Percentiles rank a stretch among this genome's conserved stretches.
phyloP scores from a whole-genome alignment of 345 rosid genomes.

The Erucastrum elatum region DNA sequence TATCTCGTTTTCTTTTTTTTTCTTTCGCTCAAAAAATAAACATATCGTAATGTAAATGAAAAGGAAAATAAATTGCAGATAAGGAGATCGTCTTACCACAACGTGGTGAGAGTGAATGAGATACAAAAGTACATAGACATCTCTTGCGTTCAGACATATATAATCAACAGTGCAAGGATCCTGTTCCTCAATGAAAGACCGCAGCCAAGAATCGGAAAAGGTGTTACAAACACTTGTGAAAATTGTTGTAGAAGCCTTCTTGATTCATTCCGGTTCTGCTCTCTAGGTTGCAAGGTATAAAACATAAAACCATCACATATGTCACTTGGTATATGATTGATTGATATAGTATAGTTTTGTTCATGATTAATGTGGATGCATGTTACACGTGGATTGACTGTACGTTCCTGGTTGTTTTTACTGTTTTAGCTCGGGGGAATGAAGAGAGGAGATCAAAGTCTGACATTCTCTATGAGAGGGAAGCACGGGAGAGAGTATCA shows the following conservation, averaged over 20 bases:
- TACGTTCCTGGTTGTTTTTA: neutral
- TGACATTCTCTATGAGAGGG: slow-evolving; percentile 56
- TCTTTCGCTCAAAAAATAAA: neutral
- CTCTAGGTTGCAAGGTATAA: slow-evolving; percentile 76
- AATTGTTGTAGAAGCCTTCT: slow-evolving; percentile 84
- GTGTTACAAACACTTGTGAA: slow-evolving; percentile 91
- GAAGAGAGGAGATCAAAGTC: slow-evolving; percentile 66
- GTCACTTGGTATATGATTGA: neutral
- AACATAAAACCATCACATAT: neutral
- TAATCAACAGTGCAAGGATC: slow-evolving; percentile 91
- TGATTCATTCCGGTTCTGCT: slow-evolving; percentile 91
- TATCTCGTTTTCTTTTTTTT: neutral
- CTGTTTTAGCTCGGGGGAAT: slow-evolving; percentile 67
- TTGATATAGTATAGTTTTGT: neutral
- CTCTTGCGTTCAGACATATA: slow-evolving; percentile 81
- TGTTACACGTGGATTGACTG: slow-evolving; percentile 11
- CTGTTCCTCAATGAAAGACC: slow-evolving; percentile 89
- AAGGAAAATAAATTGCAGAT: slow-evolving; percentile 47
- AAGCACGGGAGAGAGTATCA: slow-evolving; percentile 54
- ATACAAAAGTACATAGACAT: slow-evolving; percentile 80
- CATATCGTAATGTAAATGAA: neutral
- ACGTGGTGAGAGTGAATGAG: slow-evolving; percentile 91
- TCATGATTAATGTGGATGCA: neutral
- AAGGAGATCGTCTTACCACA: slow-evolving; percentile 88
- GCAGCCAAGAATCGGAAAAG: slow-evolving; percentile 90